phyloP scores from a whole-genome alignment of 331 rosid species.

The Rosa hybrid region DNA sequence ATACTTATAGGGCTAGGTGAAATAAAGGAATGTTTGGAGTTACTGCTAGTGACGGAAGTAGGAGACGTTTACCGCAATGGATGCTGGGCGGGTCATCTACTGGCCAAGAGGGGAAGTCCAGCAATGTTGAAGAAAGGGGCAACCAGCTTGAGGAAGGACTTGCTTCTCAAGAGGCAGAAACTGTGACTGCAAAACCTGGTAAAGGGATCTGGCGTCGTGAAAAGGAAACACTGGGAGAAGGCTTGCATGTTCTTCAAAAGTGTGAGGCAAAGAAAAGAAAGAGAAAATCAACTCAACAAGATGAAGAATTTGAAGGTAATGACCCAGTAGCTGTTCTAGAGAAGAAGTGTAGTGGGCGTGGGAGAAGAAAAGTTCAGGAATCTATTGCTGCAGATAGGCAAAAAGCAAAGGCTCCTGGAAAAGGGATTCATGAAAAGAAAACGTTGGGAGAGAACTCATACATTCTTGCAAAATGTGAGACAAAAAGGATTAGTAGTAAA shows the following conservation, averaged over 20 bases:
- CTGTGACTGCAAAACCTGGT: conserved; percentile 4
- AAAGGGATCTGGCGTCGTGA: conserved; percentile 17
- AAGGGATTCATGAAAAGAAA: conserved; percentile 31
- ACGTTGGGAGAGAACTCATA: conserved; percentile 33
- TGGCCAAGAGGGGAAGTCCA: conserved; percentile 32
- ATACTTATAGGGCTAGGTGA: background rate
- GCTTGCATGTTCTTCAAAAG: conserved; percentile 25
- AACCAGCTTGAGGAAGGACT: conserved; percentile 28
- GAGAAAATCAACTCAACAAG: conserved; percentile 28
- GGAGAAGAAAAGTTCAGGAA: conserved; percentile 27
- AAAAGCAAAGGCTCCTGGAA: conserved; percentile 25
- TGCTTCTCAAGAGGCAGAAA: conserved; percentile 16
- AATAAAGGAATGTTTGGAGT: conserved; percentile 30
- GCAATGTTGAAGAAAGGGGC: conserved; percentile 32
- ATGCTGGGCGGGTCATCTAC: conserved; percentile 55
- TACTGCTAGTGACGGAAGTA: conserved; percentile 41
- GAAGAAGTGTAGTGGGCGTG: conserved; percentile 32
- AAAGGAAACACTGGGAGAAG: conserved; percentile 35
- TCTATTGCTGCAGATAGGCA: conserved; percentile 31
- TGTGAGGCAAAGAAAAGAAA: conserved; percentile 41
- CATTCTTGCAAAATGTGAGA: conserved; percentile 30
- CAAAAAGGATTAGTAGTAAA: conserved; percentile 34
- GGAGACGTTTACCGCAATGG: conserved; percentile 78
- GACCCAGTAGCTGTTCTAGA: conserved; percentile 26
- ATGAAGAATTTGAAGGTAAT: conserved; percentile 26